Evolutionary conservation across 345 rosid species (phyloP), one percentile per base, ranked within the genome.

Genomic region (Ceriops decandra): DNA sequence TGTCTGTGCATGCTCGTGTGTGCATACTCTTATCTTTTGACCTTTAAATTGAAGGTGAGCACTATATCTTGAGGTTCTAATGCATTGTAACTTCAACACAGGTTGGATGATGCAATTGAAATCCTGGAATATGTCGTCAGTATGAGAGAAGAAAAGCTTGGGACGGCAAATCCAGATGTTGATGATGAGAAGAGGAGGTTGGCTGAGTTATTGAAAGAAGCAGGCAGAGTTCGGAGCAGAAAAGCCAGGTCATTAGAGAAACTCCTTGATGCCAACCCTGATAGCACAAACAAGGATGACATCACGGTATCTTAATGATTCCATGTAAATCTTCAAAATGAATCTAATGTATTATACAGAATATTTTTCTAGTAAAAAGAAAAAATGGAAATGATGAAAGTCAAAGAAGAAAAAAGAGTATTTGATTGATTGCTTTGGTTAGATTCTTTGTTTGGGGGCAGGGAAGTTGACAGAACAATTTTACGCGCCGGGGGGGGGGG

Each of bases 131-230:
- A 76, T 60, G 92, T 90, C 22, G 93, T 93, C 49, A 84, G 76
- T 61, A 77, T 82, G 79, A 84, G 97, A 68, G 97, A 93, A 79
- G 98, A 90, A 68, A 90, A 85, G 72, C 97, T 90, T 3, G 97
- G 97, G 78, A 93, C 97, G 16, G 93, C 97, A 3, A 89, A 89
- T 54, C 92, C 96, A 2, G 97, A 87, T 72, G 93, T 91, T 42
- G 88, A 82, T 72, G 96, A 93, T 58, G 98, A 91, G 88, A 93
- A 91, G 84, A 83, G 65, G 79, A 86, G 98, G 79, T 72, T 93
- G 82, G 84, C 78, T 5, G 91, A 84, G 72, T 75, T 93, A 57
- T 63, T 91, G 82, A 89, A 89, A 77, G 97, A 93, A 76, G 85
- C 86, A 0, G 97, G 97, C 61, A 88, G 84, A 72, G 92, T 76